Evolutionary conservation across 129 eudicot species (phyloP).

Genomic region (Flaveria bidentis): DNA sequence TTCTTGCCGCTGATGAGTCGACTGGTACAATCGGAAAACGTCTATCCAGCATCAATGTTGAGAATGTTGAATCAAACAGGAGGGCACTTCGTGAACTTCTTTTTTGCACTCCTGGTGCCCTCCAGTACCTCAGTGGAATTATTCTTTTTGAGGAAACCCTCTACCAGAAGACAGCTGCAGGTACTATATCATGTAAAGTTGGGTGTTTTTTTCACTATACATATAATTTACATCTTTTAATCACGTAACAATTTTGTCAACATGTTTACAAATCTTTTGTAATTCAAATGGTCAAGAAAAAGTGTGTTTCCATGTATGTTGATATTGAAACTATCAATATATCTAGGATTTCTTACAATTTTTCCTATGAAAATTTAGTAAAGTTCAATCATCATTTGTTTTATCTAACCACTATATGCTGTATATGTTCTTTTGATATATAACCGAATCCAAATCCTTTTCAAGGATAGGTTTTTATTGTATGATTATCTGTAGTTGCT

Average conservation of each 20-base stretch:
- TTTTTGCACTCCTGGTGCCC: constrained; percentile 29
- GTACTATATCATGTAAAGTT: not conserved
- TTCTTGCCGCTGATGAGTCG: constrained; percentile 21
- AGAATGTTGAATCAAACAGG: constrained; percentile 2
- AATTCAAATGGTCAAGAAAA: too few relatives aligned
- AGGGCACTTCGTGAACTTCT: constrained; percentile 25
- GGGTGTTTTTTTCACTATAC: not conserved
- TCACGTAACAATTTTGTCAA: too few relatives aligned
- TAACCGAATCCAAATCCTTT: too few relatives aligned
- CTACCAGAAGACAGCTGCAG: constrained; percentile 28
- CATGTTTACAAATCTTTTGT: too few relatives aligned
- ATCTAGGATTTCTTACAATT: too few relatives aligned
- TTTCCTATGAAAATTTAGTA: too few relatives aligned
- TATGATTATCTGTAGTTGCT: not conserved
- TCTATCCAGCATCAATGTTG: constrained; percentile 17
- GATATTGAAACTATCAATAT: not conserved
- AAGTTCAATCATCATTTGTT: too few relatives aligned
- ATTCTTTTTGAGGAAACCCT: constrained; percentile 22
- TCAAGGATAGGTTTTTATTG: too few relatives aligned
- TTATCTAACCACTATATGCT: not conserved
- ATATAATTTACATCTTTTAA: too few relatives aligned
- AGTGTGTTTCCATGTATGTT: not conserved
- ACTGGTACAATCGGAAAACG: constrained; percentile 19
- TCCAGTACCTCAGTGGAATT: constrained; percentile 22
- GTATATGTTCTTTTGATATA: too few relatives aligned